Conservation (phyloP, 2,329 filamentous ascomycete genomes). For the Leptographium procerum region DNA sequence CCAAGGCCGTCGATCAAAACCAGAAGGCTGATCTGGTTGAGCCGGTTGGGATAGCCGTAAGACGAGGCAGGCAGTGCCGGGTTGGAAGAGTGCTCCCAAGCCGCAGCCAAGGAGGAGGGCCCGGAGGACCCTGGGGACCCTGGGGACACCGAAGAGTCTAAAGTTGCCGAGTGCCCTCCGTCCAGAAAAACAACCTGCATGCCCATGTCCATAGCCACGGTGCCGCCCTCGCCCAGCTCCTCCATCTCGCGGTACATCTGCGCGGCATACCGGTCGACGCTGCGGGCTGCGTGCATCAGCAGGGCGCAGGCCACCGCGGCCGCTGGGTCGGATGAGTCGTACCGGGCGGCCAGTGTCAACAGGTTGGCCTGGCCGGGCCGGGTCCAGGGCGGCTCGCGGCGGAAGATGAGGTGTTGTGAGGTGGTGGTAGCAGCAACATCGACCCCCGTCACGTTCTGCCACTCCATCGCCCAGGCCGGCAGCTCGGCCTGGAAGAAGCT, state of each 20-base stretch:
- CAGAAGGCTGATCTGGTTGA: slow-evolving; percentile 68
- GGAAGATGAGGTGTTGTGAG: slow-evolving; percentile 57
- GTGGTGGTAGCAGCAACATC: background rate
- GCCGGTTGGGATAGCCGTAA: slow-evolving; percentile 57
- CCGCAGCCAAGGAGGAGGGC: slow-evolving; percentile 42
- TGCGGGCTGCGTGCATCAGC: slow-evolving; percentile 64
- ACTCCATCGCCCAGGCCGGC: slow-evolving; percentile 58
- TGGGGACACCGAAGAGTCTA: no score
- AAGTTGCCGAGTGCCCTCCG: slow-evolving; percentile 22
- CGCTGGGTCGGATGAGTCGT: slow-evolving; percentile 58
- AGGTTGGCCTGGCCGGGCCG: slow-evolving; percentile 57
- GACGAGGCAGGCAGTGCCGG: slow-evolving; percentile 47
- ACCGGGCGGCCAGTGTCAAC: slow-evolving; percentile 72
- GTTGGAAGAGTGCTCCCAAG: slow-evolving; percentile 57
- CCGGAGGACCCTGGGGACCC: background rate
- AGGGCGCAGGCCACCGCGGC: slow-evolving; percentile 78
- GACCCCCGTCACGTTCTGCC: slow-evolving; percentile 51
- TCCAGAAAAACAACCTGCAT: slow-evolving; percentile 73
- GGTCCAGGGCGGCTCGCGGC: slow-evolving; percentile 68
- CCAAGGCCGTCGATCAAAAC: slow-evolving; percentile 87
- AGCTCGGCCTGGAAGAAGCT: slow-evolving; percentile 57
- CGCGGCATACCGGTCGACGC: slow-evolving; percentile 59
- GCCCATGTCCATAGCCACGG: slow-evolving; percentile 56
- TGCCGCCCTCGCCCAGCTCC: slow-evolving; percentile 37
- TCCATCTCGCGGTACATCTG: slow-evolving; percentile 64